These are phyloP conservation scores for Chrysanthemum makinoi DNA, from an alignment of 129 eudicot genomes.

Conservation along the genomic window DNA sequence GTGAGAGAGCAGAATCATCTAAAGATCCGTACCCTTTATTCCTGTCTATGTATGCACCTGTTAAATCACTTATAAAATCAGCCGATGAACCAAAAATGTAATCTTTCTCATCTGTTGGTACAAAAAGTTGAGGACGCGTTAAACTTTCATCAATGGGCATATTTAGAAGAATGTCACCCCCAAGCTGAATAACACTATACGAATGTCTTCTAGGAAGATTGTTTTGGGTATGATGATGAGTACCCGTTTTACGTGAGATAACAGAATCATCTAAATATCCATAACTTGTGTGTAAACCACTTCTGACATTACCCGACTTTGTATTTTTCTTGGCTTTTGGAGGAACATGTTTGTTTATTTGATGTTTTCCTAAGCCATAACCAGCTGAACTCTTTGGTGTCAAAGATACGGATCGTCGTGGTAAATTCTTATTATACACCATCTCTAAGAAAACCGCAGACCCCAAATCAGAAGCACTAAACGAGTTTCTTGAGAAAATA, in stretches of 20 bases:
- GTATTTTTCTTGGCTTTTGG: slow-evolving; percentile 28
- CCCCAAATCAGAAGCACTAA: slow-evolving; percentile 31
- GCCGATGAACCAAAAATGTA: not conserved
- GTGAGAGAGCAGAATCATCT: slow-evolving; percentile 17
- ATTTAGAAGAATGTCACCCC: slow-evolving; percentile 11
- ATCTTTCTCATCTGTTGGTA: slow-evolving; percentile 16
- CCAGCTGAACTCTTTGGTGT: slow-evolving; percentile 27
- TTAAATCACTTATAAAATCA: slow-evolving; percentile 12
- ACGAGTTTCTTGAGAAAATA: slow-evolving; percentile 21
- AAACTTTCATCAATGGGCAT: slow-evolving; percentile 18
- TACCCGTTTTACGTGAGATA: slow-evolving; percentile 6
- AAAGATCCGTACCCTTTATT: slow-evolving; percentile 21
- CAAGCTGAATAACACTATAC: slow-evolving; percentile 3
- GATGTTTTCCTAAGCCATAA: slow-evolving; percentile 35
- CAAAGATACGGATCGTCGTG: slow-evolving; percentile 29
- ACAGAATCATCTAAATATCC: slow-evolving; percentile 18
- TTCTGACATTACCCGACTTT: slow-evolving; percentile 10
- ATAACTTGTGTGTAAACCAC: not conserved
- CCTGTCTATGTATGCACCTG: slow-evolving; percentile 10
- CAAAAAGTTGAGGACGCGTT: not conserved
- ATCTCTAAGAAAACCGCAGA: slow-evolving; percentile 30
- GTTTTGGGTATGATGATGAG: not conserved
- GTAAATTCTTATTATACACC: slow-evolving; percentile 32
- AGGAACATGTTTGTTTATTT: slow-evolving; percentile 34
- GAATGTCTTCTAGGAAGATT: slow-evolving; percentile 14